Conservation (phyloP, 1,284 basidiomycete genomes). For the Mycena sp. region DNA sequence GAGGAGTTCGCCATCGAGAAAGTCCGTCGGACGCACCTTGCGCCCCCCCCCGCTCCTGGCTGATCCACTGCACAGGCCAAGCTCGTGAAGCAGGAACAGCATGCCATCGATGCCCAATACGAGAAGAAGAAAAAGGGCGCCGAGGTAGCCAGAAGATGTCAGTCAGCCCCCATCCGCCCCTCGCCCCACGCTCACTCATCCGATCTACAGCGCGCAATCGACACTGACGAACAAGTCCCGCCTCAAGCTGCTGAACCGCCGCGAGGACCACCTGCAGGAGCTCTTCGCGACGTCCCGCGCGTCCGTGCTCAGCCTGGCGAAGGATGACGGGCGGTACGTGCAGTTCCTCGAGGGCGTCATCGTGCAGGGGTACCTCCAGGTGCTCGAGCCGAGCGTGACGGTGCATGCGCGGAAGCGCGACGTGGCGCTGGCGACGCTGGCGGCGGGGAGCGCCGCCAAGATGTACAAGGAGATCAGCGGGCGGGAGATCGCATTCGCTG, state of each 20-base stretch:
- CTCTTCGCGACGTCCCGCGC: constrained; percentile 85
- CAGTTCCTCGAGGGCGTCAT: constrained; percentile 86
- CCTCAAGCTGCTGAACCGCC: constrained; percentile 88
- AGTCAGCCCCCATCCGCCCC: constrained; percentile 39
- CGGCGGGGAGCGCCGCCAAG: constrained; percentile 68
- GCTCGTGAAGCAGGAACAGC: constrained; percentile 93
- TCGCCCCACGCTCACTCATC: not conserved
- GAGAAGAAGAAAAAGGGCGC: constrained; percentile 96
- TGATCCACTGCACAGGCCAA: constrained; percentile 75
- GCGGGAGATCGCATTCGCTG: constrained; percentile 65
- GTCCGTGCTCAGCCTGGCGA: constrained; percentile 69
- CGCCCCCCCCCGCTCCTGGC: not conserved
- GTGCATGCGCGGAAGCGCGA: constrained; percentile 76
- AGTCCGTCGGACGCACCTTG: constrained; percentile 52
- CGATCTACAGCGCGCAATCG: constrained; percentile 82
- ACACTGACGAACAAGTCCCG: constrained; percentile 97
- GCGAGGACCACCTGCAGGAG: constrained; percentile 93
- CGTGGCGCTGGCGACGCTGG: constrained; percentile 60
- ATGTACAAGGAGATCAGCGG: constrained; percentile 84
- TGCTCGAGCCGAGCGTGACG: constrained; percentile 77
- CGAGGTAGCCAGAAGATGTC: constrained; percentile 97
- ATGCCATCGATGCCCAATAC: constrained; percentile 89
- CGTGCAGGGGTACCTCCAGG: constrained; percentile 77
- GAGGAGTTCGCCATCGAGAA: constrained; percentile 99
- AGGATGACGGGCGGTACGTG: constrained; percentile 78